Evolutionary conservation across 768 basidiomycete species (phyloP).

Genomic region (Pleurotus citrinopileatus): DNA sequence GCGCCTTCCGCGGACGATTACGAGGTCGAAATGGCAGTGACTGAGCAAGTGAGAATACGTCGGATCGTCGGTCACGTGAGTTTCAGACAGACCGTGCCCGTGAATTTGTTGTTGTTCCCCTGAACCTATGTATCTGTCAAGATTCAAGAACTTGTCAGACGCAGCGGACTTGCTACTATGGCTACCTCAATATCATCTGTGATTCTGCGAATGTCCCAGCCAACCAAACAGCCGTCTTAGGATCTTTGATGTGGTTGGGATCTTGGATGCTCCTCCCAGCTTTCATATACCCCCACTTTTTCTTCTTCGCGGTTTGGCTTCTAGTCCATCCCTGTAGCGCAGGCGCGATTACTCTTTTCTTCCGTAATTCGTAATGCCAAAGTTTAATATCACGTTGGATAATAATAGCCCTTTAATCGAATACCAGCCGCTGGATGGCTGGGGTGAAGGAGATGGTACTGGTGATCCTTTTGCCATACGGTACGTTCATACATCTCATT

Average conservation of each 20-base stretch:
- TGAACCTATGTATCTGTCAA: background rate
- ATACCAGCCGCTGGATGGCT: conserved; percentile 18
- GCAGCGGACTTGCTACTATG: no score
- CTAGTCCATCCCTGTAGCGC: conserved; percentile 1
- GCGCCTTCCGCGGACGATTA: background rate
- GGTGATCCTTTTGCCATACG: conserved; percentile 13
- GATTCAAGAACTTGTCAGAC: no score
- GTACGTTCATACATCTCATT: background rate
- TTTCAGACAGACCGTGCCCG: background rate
- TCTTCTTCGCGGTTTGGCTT: background rate
- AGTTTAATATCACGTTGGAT: conserved; percentile 21
- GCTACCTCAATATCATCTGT: background rate
- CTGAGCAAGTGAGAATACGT: background rate
- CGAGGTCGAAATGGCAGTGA: background rate
- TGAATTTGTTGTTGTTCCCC: background rate
- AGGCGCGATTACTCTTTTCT: conserved; percentile 1
- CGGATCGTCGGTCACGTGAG: background rate
- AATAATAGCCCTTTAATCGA: conserved; percentile 25
- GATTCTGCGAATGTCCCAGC: background rate
- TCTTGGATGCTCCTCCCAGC: background rate
- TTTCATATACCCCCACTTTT: conserved; percentile 1
- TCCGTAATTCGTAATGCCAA: conserved; percentile 13
- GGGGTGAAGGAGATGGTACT: conserved; percentile 16
- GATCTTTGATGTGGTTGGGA: no score
- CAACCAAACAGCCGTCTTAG: no score